Percentiles rank a stretch among this genome's conserved stretches.
Evolutionary conservation across 306 rosid species (phyloP).

Genomic region (Medicago arabica): DNA sequence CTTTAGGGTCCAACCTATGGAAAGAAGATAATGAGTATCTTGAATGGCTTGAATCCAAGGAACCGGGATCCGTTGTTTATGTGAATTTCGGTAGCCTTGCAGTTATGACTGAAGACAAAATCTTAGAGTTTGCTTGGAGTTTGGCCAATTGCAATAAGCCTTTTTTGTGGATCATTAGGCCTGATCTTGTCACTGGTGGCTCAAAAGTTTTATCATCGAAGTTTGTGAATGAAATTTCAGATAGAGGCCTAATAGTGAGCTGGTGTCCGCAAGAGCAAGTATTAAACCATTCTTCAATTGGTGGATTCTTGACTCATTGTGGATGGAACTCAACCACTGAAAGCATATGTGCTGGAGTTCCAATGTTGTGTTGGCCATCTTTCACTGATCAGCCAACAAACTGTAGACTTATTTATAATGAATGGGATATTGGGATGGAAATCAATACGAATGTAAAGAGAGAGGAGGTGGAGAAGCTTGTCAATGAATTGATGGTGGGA

Average conservation of each 20-base stretch:
- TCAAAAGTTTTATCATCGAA: background rate
- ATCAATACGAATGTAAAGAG: constrained; percentile 24
- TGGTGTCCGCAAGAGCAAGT: constrained; percentile 44
- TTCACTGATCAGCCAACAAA: constrained; percentile 32
- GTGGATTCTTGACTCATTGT: constrained; percentile 41
- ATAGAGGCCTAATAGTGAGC: constrained; percentile 35
- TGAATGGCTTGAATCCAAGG: constrained; percentile 38
- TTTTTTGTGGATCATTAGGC: constrained; percentile 38
- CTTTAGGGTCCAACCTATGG: constrained; percentile 36
- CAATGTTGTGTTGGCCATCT: constrained; percentile 44
- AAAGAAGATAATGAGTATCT: constrained; percentile 33
- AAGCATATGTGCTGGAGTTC: no score
- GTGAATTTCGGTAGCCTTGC: constrained; percentile 39
- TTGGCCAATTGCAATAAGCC: constrained; percentile 29
- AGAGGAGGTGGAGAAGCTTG: constrained; percentile 26
- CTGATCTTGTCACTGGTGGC: constrained; percentile 38
- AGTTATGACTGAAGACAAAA: constrained; percentile 16
- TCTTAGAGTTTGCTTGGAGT: constrained; percentile 40
- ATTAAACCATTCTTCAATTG: constrained; percentile 37
- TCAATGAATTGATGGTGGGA: constrained; percentile 36
- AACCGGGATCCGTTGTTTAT: constrained; percentile 2
- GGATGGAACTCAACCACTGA: constrained; percentile 44
- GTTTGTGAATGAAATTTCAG: constrained; percentile 28
- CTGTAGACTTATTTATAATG: constrained; percentile 32
- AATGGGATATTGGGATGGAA: constrained; percentile 38